A percentile compares a stretch with the other conserved stretches of the same genome.
Conservation (phyloP, 2,329 filamentous ascomycete species). For the Westerdykella aurantiaca region DNA sequence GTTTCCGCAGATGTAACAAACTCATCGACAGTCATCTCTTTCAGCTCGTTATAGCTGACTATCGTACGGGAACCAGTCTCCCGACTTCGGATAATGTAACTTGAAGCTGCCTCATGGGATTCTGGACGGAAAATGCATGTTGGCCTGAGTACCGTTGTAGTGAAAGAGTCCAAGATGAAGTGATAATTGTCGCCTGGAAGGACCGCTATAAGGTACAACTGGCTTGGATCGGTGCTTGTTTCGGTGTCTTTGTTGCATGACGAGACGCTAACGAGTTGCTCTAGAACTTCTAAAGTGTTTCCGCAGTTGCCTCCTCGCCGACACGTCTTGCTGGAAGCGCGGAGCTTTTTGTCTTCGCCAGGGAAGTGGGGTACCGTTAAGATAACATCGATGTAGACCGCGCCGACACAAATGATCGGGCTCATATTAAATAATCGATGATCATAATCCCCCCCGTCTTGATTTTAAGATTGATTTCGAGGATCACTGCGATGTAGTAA, state of each 20-base stretch:
- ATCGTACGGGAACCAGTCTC: constrained; percentile 60
- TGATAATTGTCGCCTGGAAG: constrained; percentile 53
- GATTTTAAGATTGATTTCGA: no score
- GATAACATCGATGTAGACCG: constrained; percentile 67
- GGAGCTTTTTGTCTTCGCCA: constrained; percentile 65
- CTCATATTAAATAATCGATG: constrained; percentile 36
- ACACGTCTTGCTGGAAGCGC: constrained; percentile 53
- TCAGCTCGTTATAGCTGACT: constrained; percentile 62
- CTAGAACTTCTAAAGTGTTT: constrained; percentile 65
- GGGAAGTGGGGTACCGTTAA: constrained; percentile 64
- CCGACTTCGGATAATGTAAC: constrained; percentile 62
- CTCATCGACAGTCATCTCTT: constrained; percentile 61
- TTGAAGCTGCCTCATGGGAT: constrained; percentile 55
- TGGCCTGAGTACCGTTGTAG: constrained; percentile 45
- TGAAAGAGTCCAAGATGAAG: constrained; percentile 52
- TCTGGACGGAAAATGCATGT: constrained; percentile 55
- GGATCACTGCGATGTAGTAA: no score
- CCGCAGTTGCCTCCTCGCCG: constrained; percentile 68
- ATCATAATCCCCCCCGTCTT: no score
- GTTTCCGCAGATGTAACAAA: constrained; percentile 46
- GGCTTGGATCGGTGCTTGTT: neutral
- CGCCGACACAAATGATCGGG: constrained; percentile 59
- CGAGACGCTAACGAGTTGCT: constrained; percentile 43
- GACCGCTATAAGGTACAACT: constrained; percentile 39
- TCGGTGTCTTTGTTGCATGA: neutral